Base-by-base conservation (phyloP, 768 basidiomycete species). In the Calocera cornea region DNA sequence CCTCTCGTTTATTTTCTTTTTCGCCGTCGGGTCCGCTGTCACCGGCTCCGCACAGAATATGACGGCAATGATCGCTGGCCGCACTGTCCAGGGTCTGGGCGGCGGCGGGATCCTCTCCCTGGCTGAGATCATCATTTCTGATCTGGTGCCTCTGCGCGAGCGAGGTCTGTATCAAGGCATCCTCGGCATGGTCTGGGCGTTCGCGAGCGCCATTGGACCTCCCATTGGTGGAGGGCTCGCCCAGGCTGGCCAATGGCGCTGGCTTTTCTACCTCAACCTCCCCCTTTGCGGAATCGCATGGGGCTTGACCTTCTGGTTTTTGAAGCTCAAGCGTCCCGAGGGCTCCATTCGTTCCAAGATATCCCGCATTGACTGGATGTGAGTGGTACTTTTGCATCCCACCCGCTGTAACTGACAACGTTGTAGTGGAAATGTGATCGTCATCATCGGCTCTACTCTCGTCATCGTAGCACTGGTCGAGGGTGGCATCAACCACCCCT, bases 191-290 rank as follows among this genome's bases (percentile, higher is more conserved):
- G 74, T 73, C 1, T 82, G 79, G 78, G 73, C 77, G 49, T 16
- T 80, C n/a, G 78, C 77, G 24, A 69, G 73, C 11, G 74, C 71
- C 1, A 67, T 77, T 2, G 78, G 76, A 1, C 79, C 79, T 10
- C 67, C 78, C 0, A 69, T 80, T 60, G 54, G 54, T 10, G 54
- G 54, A 11, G 54, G 14, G 10, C 54, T 60, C 19, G 54, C 54
- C 27, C 54, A 60, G 54, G 54, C 54, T 2, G 54, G 54, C 27
- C 54, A 60, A 19, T 60, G 54, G 54, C 14, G 54, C 64, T 80
- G 80, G 79, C 71, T 81, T 41, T 81, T 81, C 72, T 81, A 80
- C 67, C 73, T 81, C 67, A 81, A 81, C 65, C 68, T 80, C n/a
- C 79, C 79, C 10, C 72, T 79, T 40, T 75, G 75, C 8, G 68